These are phyloP conservation scores for Simplicillium sp. DNA, from an alignment of 2,329 filamentous ascomycete species.

Conservation along the genomic window DNA sequence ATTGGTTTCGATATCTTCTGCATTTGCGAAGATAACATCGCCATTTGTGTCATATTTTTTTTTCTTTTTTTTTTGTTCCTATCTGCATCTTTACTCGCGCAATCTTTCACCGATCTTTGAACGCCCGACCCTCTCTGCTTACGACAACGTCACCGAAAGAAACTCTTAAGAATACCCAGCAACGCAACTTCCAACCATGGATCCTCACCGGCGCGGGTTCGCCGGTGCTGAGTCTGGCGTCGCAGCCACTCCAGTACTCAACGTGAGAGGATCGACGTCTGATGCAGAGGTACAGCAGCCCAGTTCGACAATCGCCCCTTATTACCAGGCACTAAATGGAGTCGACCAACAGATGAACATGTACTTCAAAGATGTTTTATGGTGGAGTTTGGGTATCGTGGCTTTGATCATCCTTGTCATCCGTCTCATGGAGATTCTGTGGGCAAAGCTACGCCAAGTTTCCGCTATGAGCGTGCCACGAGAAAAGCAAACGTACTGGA, in stretches of 20 bases:
- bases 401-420: conserved; percentile 43
- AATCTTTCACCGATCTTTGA: not conserved
- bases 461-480: conserved; percentile 45
- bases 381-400: conserved; percentile 51
- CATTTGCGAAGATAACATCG: too few relatives aligned
- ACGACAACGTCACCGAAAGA: not conserved
- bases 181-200: conserved; percentile 8
- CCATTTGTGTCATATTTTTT: too few relatives aligned
- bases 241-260: conserved; percentile 20
- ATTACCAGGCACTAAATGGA: conserved; percentile 45
- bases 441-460: conserved; percentile 49
- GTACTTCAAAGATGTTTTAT: conserved; percentile 46
- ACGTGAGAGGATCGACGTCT: conserved; percentile 15
- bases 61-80: not conserved
- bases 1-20: too few relatives aligned
- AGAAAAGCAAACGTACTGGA: conserved; percentile 51
- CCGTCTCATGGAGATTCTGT: conserved; percentile 42
- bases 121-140: too few relatives aligned
- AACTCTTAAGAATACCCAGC: not conserved
- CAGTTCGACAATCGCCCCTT: conserved; percentile 44
- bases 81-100: not conserved
- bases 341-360: conserved; percentile 51
- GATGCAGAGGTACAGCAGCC: conserved; percentile 19
- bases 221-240: conserved; percentile 12
- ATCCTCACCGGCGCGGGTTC: conserved; percentile 19